Base-by-base conservation (phyloP, 2,329 filamentous ascomycete species). In the Spiromastix sp. region DNA sequence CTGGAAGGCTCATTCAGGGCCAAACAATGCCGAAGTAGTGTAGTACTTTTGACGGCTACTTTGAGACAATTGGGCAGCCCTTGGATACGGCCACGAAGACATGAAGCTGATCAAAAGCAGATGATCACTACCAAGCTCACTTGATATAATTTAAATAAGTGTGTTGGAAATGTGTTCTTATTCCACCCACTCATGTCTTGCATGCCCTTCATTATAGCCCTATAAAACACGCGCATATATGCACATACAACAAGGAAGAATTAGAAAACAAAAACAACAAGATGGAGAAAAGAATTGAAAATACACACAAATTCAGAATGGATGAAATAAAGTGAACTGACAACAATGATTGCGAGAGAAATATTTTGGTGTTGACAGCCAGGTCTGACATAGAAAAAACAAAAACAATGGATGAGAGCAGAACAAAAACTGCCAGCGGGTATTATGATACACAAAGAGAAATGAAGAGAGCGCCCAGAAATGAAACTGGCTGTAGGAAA, bases 401-500 rank as follows among this genome's bases (percentile, higher is more conserved):
- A 7, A 24, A 24, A 24, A 24, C 21, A 24, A 24, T 24, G 21
- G 21, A 7, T 7, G 21, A 24, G 7, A 24, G 21, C 7, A 7
- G 21, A 24, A 7, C 7, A 24, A n/a, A 24, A n/a, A n/a, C 7
- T 7, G 27, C 27, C 13, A 13, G 18, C 15, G 19, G 19, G 27
- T 36, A 36, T 36, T 36, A 30, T 36, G 34, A 24, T 36, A 36
- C 34, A 36, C 17, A 30, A 27, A 36, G 28, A 18, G 17, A 19
- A 29, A 11, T n/a, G 9, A 13, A 11, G 13, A 29, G 16, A 13
- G 13, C 15, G 7, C 21, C 21, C 21, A 24, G 21, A 24, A n/a
- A 24, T 24, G 21, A 7, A n/a, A 24, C 7, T 24, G 21, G 21
- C 7, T 7, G 7, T 24, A 24, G 21, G n/a, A 24, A 24, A n/a